Conservation (phyloP, 1,139 yeast genomes). For the Williopsis jadinii region DNA sequence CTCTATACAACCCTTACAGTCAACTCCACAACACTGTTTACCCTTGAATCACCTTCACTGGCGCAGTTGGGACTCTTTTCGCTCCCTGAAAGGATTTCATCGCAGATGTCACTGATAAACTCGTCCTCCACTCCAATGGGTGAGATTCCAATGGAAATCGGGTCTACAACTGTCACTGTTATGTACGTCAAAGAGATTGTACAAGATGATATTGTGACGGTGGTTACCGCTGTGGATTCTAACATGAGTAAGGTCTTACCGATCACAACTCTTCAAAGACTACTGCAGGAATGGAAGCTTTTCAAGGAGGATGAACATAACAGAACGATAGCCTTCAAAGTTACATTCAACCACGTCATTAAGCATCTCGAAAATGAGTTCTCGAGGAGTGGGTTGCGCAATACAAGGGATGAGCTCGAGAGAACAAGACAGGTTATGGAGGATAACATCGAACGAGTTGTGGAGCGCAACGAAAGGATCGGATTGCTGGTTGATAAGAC, state of each 20-base stretch:
- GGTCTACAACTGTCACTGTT: background rate
- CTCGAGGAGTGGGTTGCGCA: conserved; percentile 12
- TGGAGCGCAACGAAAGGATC: conserved; percentile 74
- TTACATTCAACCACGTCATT: conserved; percentile 20
- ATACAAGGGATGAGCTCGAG: conserved; percentile 17
- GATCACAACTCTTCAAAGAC: conserved; percentile 15
- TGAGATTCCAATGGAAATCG: conserved; percentile 12
- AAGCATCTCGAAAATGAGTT: conserved; percentile 18
- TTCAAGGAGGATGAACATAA: background rate
- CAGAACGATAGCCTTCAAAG: conserved; percentile 15
- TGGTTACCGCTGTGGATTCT: conserved; percentile 18
- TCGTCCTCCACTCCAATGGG: conserved; percentile 18
- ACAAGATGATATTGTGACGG: conserved; percentile 19
- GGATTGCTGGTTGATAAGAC: conserved; percentile 73
- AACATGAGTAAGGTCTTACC: conserved; percentile 19
- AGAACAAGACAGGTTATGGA: conserved; percentile 40
- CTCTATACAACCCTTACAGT: conserved; percentile 21
- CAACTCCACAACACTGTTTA: conserved; percentile 22
- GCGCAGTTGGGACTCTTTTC: conserved; percentile 10
- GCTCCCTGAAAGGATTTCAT: conserved; percentile 15
- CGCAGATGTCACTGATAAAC: conserved; percentile 19
- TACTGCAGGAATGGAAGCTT: conserved; percentile 1
- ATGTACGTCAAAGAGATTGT: conserved; percentile 1
- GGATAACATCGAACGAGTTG: conserved; percentile 54
- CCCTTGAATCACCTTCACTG: conserved; percentile 18